Evolutionary conservation across 805 yeast genomes (phyloP), one percentile per base, ranked within the genome.

Genomic region (Lipomyces kockii): DNA sequence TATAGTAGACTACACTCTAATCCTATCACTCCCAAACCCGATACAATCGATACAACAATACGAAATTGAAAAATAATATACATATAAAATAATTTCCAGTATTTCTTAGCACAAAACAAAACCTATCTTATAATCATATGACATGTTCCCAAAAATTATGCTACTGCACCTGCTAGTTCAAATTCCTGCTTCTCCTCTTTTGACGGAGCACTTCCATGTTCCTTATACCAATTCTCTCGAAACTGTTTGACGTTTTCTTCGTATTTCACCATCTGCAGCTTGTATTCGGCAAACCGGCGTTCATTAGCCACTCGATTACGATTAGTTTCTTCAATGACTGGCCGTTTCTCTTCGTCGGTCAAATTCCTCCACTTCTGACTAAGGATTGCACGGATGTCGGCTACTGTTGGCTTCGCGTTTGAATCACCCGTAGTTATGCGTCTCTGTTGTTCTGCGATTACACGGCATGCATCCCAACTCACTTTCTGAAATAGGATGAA

Each of bases 341-440:
- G 82, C 52, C 72, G 71, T 62, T 79, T 77, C 54, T 78, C 76
- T 2, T 68, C 76, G 11, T 77, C 80, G 1, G 81, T 78, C 25
- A 80, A 69, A 27, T 77, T 79, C 43, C 81, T 74, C 83, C 83
- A 80, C 73, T 78, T 78, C 60, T 76, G 76, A 32, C 82, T 82
- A 32, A 80, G 74, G 0, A 78, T 74, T 0, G 80, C 78, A 1
- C 82, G 75, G 22, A 80, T 80, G 66, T 80, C 83, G 58, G 80
- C 77, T 20, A 81, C 76, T 5, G 80, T 71, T 1, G 82, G 82
- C 35, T 70, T 64, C 27, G 74, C 75, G 11, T 68, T 71, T 2
- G 77, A 73, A 55, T 77, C 80, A 5, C 77, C 77, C 0, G 75
- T 71, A 9, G 71, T 63, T 17, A 69, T 67, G 56, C 75, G 79